Evolutionary conservation across 495 filamentous ascomycete genomes (phyloP), one percentile per base, ranked within the genome.

Genomic region (Penicillium bovifimosum): DNA sequence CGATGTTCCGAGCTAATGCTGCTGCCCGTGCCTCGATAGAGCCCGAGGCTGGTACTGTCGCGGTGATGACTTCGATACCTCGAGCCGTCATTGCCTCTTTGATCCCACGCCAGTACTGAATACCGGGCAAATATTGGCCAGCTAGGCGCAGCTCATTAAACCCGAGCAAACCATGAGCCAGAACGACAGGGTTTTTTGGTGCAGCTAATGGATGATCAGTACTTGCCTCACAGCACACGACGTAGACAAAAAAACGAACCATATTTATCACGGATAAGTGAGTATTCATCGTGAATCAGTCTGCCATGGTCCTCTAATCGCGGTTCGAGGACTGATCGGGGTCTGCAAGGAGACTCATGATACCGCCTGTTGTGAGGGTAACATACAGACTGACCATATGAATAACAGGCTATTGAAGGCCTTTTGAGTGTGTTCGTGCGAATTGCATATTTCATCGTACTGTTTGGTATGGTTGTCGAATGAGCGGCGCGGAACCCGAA

Each of bases 31-130:
- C 76, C 69, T 95, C 87, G 60, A 96, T 93, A 16, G 84, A 86
- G 1, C 79, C 85, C 6, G 83, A 86, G 0, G 91, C 79, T 5
- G 91, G 90, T 10, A 96, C 91, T 3, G 82, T 78, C 7, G 90
- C 82, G 3, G 82, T 88, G 44, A 96, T 88, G 31, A 96, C 89
- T 56, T 91, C 80, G 14, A 89, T 76, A 3, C 83, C 84, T 54
- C 87, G 85, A 40, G 84, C 78, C 9, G 66, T 72, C 16, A 96
- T 71, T 2, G 86, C 89, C 52, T 93, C 86, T 32, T 79, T 82
- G 54, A 97, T 96, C 1, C 92, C 92, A 31, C 86, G 83, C 92
- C 92, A 97, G 67, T 97, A 97, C 33, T 87, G 81, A 18, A 97
- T 81, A 3, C 85, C 79, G 0, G 90, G 91, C 2, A 96, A 67